Conservation (phyloP, 2,329 filamentous ascomycete genomes). For the Aspergillaceae sp. region DNA sequence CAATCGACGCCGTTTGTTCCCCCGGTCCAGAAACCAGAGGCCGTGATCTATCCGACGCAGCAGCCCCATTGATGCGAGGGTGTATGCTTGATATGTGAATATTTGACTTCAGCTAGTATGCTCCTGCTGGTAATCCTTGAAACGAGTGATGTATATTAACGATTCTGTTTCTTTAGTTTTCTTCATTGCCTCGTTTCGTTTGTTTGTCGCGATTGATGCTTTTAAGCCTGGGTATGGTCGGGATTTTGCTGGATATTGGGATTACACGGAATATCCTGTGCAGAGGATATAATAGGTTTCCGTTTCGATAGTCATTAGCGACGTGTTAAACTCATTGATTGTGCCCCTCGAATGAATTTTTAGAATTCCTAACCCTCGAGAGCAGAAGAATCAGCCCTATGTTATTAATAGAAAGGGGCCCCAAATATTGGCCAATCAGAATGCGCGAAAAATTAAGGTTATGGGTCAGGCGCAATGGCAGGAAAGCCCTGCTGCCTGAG, state of each 20-base stretch:
- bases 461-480: neutral
- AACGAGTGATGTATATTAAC: no score
- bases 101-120: neutral
- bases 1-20: neutral
- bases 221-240: no score
- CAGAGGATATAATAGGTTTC: no score
- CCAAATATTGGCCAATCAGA: neutral
- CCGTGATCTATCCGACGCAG: constrained; percentile 5
- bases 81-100: neutral
- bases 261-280: no score
- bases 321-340: no score
- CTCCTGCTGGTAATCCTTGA: neutral
- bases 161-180: no score
- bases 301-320: no score
- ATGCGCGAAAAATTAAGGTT: neutral
- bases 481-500: neutral
- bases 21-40: constrained; percentile 10
- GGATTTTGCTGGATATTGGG: no score
- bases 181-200: no score
- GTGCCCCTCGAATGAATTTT: no score
- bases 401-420: neutral
- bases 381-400: neutral
- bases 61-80: neutral
- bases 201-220: no score
- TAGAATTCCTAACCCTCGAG: neutral